phyloP scores from a whole-genome alignment of 352 stramenopile genomes.

The Halophytophthora batemanensis region DNA sequence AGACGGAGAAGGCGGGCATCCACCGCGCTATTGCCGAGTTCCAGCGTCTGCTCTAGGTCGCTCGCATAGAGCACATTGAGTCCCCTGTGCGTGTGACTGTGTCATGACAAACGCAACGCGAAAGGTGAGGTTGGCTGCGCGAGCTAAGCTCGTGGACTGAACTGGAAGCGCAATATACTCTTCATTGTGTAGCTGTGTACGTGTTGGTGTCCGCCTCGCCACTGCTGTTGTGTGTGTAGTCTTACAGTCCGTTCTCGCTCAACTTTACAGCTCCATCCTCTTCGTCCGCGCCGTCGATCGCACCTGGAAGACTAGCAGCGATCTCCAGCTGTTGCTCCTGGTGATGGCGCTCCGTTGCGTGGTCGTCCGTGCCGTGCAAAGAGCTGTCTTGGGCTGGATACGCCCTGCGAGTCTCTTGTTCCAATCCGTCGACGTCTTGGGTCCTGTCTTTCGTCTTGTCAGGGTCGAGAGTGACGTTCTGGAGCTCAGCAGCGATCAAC shows the following conservation, averaged over 20 bases:
- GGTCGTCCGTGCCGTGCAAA: too few relatives aligned
- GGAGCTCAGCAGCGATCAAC: conserved; percentile 1
- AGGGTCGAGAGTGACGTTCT: conserved; percentile 6
- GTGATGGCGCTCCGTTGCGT: too few relatives aligned
- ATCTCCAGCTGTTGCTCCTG: not conserved
- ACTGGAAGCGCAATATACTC: conserved; percentile 19
- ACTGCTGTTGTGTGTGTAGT: too few relatives aligned
- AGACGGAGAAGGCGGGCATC: conserved; percentile 81
- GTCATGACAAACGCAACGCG: conserved; percentile 1
- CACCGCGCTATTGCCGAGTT: conserved; percentile 74
- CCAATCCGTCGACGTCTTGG: too few relatives aligned
- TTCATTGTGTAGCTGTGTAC: conserved; percentile 7
- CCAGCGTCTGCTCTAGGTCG: conserved; percentile 62
- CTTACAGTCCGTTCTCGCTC: not conserved
- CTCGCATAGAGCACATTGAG: not conserved
- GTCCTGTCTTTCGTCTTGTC: conserved; percentile 7
- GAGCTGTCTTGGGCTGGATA: too few relatives aligned
- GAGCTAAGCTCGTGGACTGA: too few relatives aligned
- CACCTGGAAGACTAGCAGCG: conserved; percentile 18
- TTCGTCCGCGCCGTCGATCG: conserved; percentile 11
- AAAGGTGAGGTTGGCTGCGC: too few relatives aligned
- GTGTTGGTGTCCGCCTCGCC: not conserved
- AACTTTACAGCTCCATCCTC: conserved; percentile 4
- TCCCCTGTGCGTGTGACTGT: conserved; percentile 1
- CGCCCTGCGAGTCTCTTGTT: too few relatives aligned